phyloP scores from a whole-genome alignment of 2,329 filamentous ascomycete species.

The Penicillium italicum region DNA sequence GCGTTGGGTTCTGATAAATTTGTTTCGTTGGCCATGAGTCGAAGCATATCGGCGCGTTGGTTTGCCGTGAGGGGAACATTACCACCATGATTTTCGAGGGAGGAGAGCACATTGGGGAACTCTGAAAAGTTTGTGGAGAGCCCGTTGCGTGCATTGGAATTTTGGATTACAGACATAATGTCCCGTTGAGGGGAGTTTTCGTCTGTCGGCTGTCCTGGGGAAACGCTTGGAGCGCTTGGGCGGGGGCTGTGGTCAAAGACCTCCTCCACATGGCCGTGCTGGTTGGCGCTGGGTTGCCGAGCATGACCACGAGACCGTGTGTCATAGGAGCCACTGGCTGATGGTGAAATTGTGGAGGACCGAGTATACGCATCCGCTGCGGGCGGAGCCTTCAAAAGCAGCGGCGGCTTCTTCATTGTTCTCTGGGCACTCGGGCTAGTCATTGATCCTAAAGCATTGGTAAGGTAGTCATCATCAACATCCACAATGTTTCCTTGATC shows the following conservation, averaged over 20 bases:
- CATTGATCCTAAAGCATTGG: slow-evolving; percentile 37
- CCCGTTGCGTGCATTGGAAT: slow-evolving; percentile 44
- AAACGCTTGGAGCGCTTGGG: slow-evolving; percentile 18
- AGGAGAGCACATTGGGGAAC: slow-evolving; percentile 46
- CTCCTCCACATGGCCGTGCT: slow-evolving; percentile 43
- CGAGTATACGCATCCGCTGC: slow-evolving; percentile 25
- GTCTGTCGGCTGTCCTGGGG: slow-evolving; percentile 20
- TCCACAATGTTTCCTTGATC: slow-evolving; percentile 61
- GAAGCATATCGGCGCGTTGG: slow-evolving; percentile 48
- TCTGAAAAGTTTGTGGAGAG: slow-evolving; percentile 39
- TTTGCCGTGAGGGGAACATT: slow-evolving; percentile 44
- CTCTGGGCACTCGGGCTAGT: slow-evolving; percentile 37
- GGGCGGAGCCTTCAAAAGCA: slow-evolving; percentile 48
- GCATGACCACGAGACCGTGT: slow-evolving; percentile 27
- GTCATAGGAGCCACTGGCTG: slow-evolving; percentile 33
- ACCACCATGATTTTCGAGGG: slow-evolving; percentile 43
- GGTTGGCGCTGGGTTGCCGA: slow-evolving; percentile 31
- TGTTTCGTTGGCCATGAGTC: slow-evolving; percentile 47
- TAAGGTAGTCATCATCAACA: slow-evolving; percentile 52
- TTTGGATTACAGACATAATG: slow-evolving; percentile 50
- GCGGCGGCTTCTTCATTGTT: slow-evolving; percentile 45
- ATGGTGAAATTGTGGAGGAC: slow-evolving; percentile 39
- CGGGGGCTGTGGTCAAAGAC: slow-evolving; percentile 42
- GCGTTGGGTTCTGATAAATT: slow-evolving; percentile 41
- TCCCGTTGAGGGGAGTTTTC: slow-evolving; percentile 38